Conservation (phyloP, 2,329 filamentous ascomycete genomes). For the Spiromastix sp. region DNA sequence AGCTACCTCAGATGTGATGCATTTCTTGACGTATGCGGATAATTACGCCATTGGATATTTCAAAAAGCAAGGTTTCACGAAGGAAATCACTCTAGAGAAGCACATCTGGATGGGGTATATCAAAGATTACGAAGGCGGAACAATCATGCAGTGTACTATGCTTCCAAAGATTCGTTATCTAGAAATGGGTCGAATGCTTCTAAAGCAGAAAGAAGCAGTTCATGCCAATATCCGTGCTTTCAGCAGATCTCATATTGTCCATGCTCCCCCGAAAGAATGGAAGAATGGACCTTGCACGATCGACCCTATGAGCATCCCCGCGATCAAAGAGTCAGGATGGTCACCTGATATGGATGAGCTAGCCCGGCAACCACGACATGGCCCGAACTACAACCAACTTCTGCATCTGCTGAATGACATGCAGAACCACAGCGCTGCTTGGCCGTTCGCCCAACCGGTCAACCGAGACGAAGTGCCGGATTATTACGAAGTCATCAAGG, state of each 20-base stretch:
- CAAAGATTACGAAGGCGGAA: slow-evolving; percentile 98
- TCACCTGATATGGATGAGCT: slow-evolving; percentile 96
- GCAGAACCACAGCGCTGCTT: slow-evolving; percentile 84
- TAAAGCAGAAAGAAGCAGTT: slow-evolving; percentile 94
- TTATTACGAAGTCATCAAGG: slow-evolving; percentile 96
- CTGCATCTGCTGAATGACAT: slow-evolving; percentile 87
- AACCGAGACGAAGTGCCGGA: slow-evolving; percentile 95
- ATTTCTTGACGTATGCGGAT: slow-evolving; percentile 96
- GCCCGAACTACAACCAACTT: slow-evolving; percentile 91
- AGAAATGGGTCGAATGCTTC: slow-evolving; percentile 81
- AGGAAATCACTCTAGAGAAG: slow-evolving; percentile 87
- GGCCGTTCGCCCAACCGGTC: slow-evolving; percentile 91
- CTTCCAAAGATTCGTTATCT: slow-evolving; percentile 89
- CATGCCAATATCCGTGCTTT: slow-evolving; percentile 91
- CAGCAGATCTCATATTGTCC: slow-evolving; percentile 77
- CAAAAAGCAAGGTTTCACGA: slow-evolving; percentile 98
- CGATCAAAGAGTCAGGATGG: slow-evolving; percentile 89
- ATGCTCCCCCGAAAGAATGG: slow-evolving; percentile 79
- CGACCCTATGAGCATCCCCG: slow-evolving; percentile 74
- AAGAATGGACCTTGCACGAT: slow-evolving; percentile 63
- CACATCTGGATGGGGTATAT: slow-evolving; percentile 99
- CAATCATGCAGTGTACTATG: slow-evolving; percentile 99
- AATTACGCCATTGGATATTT: slow-evolving; percentile 99
- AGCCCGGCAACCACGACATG: slow-evolving; percentile 85
- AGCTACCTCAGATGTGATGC: slow-evolving; percentile 92